Evolutionary conservation across 257 asterid species (phyloP).

Genomic region (Petrea volubilis): DNA sequence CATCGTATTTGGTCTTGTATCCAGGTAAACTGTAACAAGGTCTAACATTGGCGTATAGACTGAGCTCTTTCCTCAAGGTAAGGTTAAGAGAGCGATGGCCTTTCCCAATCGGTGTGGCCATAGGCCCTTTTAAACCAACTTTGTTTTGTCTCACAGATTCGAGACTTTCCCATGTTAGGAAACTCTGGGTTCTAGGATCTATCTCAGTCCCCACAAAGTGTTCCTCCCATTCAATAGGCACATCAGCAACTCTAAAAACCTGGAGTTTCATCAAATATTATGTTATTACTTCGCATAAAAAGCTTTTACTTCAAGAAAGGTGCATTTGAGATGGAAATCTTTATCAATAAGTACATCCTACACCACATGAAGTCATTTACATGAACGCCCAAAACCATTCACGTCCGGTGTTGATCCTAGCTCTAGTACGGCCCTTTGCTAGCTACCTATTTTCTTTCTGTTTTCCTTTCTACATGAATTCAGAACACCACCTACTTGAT

Average conservation of each 20-base stretch:
- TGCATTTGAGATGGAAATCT: background rate
- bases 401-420: background rate
- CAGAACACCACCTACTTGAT: too few relatives aligned
- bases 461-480: too few relatives aligned
- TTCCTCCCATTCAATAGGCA: conserved; percentile 96
- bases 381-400: background rate
- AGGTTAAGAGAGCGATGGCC: conserved; percentile 97
- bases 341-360: background rate
- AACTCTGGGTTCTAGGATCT: conserved; percentile 96
- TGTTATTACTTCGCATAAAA: background rate
- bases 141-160: conserved; percentile 86
- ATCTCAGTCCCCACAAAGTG: conserved; percentile 84
- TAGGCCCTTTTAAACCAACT: conserved; percentile 93
- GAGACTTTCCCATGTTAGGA: conserved; percentile 95
- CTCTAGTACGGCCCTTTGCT: background rate
- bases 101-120: conserved; percentile 98
- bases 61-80: conserved; percentile 91
- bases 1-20: conserved; percentile 89
- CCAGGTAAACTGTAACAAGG: conserved; percentile 97
- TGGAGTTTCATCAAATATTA: conserved; percentile 28
- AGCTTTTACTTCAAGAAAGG: background rate
- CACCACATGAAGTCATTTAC: background rate
- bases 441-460: too few relatives aligned
- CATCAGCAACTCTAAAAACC: conserved; percentile 80
- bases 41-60: conserved; percentile 92